Evolutionary conservation across 2,329 filamentous ascomycete species (phyloP), one percentile per base, ranked within the genome.

Genomic region (Colletotrichum sp.): DNA sequence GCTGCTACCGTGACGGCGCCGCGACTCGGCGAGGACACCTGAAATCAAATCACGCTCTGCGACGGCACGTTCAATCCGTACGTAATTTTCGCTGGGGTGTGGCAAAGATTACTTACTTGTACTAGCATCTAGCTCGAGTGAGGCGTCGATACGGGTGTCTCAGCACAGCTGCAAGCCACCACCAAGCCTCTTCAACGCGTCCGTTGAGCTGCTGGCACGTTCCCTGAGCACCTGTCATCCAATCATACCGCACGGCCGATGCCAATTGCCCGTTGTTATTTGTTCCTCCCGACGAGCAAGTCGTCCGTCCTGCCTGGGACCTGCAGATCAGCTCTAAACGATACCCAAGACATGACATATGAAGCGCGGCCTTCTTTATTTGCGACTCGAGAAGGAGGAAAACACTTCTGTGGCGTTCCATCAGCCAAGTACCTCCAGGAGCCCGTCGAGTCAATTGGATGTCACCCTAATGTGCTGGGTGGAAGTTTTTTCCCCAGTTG

Each of bases 201-300:
- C 34, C 62, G 21, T 32, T 39, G 21, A 60, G 57, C 68, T 34
- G 59, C 15, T 26, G 36, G 70, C 74, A 69, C 34, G 67, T 69
- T 69, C 55, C 52, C 66, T 34, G 34, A 62, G 32, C 44, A 69
- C 44, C 74, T 73, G 73, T 34, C 74, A 73, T 76, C 74, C 74
- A 73, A 76, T 73, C 21, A 69, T 44, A 59, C 13, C 65, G 74
- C 74, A 76, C 70, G 60, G 70, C 21, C 32, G 26, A 3, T 30
- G 64, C 52, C 26, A 49, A n/a, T 32, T 24, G 39, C 52, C 36
- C 62, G 13, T 36, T 21, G 24, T 15, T 62, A 32, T 26, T 55
- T 30, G 32, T 30, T 60, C 32, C 52, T 69, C 15, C 21, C 16
- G 21, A 10, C 26, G 34, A n/a, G 57, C 21, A 32, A 28, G 34